phyloP scores from a whole-genome alignment of 1,139 yeast genomes.

The Scheffersomyces illinoinensis region DNA sequence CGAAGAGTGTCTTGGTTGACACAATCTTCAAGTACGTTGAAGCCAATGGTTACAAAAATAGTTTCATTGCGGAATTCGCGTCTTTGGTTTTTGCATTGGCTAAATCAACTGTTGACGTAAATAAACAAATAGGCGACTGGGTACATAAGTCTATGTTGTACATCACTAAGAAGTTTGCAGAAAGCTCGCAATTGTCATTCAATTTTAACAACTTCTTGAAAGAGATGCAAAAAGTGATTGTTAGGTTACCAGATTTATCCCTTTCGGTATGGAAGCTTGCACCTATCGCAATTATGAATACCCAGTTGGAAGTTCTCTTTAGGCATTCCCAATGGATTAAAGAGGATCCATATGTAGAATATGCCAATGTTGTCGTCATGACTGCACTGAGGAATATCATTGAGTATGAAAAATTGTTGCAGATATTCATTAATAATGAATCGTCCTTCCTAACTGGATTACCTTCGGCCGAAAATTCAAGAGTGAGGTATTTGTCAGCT shows the following conservation, averaged over 20 bases:
- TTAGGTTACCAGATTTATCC: conserved; percentile 9
- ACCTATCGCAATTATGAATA: conserved; percentile 52
- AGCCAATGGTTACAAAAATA: conserved; percentile 17
- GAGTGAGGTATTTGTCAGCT: conserved; percentile 42
- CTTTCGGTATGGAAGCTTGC: conserved; percentile 43
- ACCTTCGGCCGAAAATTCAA: conserved; percentile 20
- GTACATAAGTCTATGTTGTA: conserved; percentile 53
- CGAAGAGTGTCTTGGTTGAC: conserved; percentile 3
- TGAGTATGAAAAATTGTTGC: conserved; percentile 58
- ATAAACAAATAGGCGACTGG: conserved; percentile 30
- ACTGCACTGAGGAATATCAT: conserved; percentile 37
- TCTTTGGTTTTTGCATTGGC: conserved; percentile 15
- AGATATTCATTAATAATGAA: conserved; percentile 59
- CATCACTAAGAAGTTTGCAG: conserved; percentile 66
- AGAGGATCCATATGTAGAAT: conserved; percentile 37
- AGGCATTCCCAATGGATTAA: conserved; percentile 48
- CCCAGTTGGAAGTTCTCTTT: conserved; percentile 69
- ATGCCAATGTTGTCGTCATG: conserved; percentile 39
- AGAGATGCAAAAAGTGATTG: conserved; percentile 17
- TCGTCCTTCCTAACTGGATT: conserved; percentile 25
- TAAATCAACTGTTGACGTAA: conserved; percentile 6
- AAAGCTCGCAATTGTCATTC: conserved; percentile 33
- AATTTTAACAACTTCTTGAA: conserved; percentile 32
- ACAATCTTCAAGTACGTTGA: conserved; percentile 16
- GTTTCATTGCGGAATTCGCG: conserved; percentile 27